Percentiles rank a stretch among this genome's conserved stretches.
These are phyloP conservation scores for Aureobasidium melanogenum DNA, from an alignment of 2,329 filamentous ascomycete species.

Conservation along the genomic window DNA sequence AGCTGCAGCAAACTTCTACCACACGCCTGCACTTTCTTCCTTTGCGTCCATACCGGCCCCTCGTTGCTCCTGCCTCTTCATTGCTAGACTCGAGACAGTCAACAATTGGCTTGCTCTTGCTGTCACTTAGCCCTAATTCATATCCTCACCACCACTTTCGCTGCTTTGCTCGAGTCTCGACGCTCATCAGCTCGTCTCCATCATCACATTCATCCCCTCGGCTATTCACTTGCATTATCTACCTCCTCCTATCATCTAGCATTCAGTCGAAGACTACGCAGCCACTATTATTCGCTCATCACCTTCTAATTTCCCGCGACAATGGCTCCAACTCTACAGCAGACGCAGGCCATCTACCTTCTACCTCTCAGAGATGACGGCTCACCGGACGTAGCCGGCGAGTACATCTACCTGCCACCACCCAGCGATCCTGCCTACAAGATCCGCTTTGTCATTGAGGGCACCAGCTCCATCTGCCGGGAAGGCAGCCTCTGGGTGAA, in stretches of 20 bases:
- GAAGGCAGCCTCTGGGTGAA: conserved; percentile 96
- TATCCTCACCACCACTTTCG: not conserved
- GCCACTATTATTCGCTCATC: not conserved
- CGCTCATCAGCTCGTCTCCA: not conserved
- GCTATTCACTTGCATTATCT: not conserved
- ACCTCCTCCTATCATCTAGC: not conserved
- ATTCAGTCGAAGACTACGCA: not conserved
- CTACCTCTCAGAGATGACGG: conserved; percentile 88
- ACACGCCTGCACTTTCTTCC: conserved; percentile 7
- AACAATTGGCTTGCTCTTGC: not conserved
- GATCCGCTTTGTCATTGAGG: conserved; percentile 84
- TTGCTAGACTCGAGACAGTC: not conserved
- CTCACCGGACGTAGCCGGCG: conserved; percentile 76
- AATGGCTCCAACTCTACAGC: conserved; percentile 29
- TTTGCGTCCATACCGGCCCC: not conserved
- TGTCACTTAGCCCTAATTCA: not conserved
- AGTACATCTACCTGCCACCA: conserved; percentile 86
- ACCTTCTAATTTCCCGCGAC: not conserved
- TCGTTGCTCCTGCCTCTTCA: not conserved
- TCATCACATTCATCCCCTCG: not conserved
- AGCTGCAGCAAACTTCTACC: conserved; percentile 4
- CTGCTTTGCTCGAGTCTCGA: conserved; percentile 4
- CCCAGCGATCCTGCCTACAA: conserved; percentile 63
- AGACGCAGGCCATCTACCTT: conserved; percentile 57
- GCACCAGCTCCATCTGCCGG: conserved; percentile 89